Evolutionary conservation across 306 rosid species (phyloP).

Genomic region (Fragaria vesca): DNA sequence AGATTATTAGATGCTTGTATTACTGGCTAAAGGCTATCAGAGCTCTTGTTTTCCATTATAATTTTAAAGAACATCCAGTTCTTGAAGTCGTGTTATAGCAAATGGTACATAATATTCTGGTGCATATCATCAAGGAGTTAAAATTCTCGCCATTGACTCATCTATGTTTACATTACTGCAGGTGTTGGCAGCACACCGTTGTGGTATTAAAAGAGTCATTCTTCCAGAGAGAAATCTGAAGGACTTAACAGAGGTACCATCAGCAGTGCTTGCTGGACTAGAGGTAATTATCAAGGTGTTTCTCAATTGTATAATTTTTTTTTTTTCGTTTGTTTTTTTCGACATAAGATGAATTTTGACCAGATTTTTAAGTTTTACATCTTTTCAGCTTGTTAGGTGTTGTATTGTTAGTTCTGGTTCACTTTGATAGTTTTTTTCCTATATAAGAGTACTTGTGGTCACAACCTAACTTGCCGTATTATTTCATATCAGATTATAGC

Average conservation of each 20-base stretch:
- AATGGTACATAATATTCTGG: not conserved
- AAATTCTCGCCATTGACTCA: not conserved
- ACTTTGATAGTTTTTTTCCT: slow-evolving; percentile 1
- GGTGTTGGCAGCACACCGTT: slow-evolving; percentile 96
- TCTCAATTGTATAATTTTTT: slow-evolving; percentile 3
- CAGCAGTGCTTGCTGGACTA: slow-evolving; percentile 67
- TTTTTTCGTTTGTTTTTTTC: not conserved
- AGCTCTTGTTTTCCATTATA: not conserved
- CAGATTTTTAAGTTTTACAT: not conserved
- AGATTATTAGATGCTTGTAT: not conserved
- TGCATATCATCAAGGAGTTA: not conserved
- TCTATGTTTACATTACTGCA: slow-evolving; percentile 34
- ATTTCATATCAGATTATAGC: slow-evolving; percentile 48
- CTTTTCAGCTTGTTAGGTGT: not conserved
- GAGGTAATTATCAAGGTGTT: slow-evolving; percentile 53
- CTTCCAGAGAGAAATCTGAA: slow-evolving; percentile 92
- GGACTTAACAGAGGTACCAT: slow-evolving; percentile 90
- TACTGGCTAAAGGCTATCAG: not conserved
- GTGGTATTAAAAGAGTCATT: slow-evolving; percentile 84
- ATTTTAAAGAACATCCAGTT: not conserved
- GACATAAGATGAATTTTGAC: not conserved
- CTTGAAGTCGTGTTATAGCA: not conserved
- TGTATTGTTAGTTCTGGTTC: not conserved
- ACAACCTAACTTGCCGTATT: slow-evolving; percentile 1
- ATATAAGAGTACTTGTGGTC: not conserved